These are phyloP conservation scores for Saraca asoca DNA, from an alignment of 331 rosid genomes.

Conservation along the genomic window DNA sequence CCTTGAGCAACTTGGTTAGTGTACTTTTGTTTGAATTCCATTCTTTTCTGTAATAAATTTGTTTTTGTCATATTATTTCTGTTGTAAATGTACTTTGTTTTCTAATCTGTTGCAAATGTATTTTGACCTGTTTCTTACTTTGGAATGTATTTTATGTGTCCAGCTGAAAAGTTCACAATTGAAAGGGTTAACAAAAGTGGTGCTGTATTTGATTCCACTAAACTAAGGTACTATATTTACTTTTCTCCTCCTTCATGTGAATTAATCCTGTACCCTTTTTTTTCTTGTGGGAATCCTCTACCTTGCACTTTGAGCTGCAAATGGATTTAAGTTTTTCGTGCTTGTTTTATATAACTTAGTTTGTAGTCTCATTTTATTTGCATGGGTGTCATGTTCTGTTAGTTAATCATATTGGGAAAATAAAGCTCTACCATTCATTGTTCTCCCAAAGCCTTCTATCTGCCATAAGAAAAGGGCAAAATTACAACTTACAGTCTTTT, in stretches of 20 bases:
- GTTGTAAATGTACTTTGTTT: conserved; percentile 9
- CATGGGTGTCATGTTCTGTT: conserved; percentile 8
- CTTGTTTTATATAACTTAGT: conserved; percentile 8
- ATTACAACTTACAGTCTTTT: background rate
- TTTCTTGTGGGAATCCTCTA: conserved; percentile 6
- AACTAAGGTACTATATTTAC: conserved; percentile 64
- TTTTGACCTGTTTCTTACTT: conserved; percentile 28
- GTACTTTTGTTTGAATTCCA: conserved; percentile 30
- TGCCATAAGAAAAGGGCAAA: background rate
- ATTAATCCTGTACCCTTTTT: conserved; percentile 18
- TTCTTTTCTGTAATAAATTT: background rate
- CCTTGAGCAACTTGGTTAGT: conserved; percentile 79
- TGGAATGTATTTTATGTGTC: conserved; percentile 24
- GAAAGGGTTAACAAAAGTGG: conserved; percentile 91
- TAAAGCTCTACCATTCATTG: background rate
- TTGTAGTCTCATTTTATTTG: conserved; percentile 22
- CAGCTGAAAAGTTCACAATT: conserved; percentile 89
- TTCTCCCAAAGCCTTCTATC: conserved; percentile 16
- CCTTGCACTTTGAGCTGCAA: conserved; percentile 16
- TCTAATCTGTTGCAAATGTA: background rate
- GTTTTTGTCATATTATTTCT: background rate
- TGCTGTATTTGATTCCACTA: conserved; percentile 80
- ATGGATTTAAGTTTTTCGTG: conserved; percentile 8
- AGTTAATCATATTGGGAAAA: conserved; percentile 15
- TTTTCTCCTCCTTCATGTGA: conserved; percentile 6